Evolutionary conservation across 495 filamentous ascomycete species (phyloP).

Genomic region (Neurospora discreta): DNA sequence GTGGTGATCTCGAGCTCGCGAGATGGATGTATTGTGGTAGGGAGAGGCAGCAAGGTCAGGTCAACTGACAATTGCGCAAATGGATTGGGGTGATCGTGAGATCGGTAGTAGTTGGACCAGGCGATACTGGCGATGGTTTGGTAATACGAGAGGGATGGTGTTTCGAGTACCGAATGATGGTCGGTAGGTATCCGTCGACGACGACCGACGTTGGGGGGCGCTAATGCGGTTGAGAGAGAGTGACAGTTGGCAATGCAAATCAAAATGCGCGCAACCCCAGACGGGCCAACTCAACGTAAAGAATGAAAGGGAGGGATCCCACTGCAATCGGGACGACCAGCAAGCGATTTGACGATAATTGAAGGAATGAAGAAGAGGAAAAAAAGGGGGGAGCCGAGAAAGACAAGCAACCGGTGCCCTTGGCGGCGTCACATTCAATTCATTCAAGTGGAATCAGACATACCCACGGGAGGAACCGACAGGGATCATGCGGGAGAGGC

Average conservation of each 20-base stretch:
- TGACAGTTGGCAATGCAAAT: background rate
- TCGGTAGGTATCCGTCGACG: background rate
- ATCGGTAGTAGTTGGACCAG: background rate
- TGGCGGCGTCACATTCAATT: background rate
- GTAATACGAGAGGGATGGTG: background rate
- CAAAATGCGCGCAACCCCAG: too few species aligned
- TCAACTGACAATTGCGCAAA: background rate
- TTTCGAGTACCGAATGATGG: background rate
- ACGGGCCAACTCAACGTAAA: background rate
- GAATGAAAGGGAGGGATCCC: background rate
- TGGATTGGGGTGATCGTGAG: background rate
- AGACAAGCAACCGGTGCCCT: background rate
- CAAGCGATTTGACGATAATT: background rate
- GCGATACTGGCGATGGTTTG: background rate
- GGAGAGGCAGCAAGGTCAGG: background rate
- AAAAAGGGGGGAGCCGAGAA: background rate
- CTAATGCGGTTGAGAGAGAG: background rate
- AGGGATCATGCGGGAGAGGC: background rate
- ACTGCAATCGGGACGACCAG: background rate
- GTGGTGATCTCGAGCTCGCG: background rate
- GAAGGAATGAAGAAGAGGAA: background rate
- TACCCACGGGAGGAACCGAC: too few species aligned
- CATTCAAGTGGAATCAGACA: background rate
- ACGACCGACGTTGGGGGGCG: background rate
- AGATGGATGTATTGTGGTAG: background rate